Evolutionary conservation across 2,329 filamentous ascomycete genomes (phyloP).

Genomic region (Penicillium sp.): DNA sequence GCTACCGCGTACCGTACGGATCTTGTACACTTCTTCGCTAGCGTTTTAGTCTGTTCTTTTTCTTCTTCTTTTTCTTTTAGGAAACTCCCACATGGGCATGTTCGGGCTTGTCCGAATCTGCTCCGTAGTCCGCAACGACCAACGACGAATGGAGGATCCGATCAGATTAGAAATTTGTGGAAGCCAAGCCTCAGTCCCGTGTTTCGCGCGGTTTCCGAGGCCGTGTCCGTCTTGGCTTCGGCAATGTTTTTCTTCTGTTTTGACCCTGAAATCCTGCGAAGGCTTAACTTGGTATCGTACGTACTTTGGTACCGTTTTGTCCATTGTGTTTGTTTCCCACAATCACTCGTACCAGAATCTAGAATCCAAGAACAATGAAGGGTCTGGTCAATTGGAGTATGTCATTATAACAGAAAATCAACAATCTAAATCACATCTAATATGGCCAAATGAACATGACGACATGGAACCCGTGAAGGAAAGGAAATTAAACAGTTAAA

Average conservation of each 20-base stretch:
- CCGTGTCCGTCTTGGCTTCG: constrained; percentile 1
- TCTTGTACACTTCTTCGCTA: too few relatives aligned
- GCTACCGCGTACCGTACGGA: too few relatives aligned
- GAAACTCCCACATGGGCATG: too few relatives aligned
- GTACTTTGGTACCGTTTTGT: too few relatives aligned
- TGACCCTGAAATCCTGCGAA: not conserved
- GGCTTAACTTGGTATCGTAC: too few relatives aligned
- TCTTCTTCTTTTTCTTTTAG: not conserved
- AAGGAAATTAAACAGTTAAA: not conserved
- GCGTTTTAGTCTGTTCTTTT: not conserved
- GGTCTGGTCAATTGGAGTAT: not conserved
- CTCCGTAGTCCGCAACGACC: not conserved
- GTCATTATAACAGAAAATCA: constrained; percentile 1
- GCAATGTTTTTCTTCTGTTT: not conserved
- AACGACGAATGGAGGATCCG: too few relatives aligned
- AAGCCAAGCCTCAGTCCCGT: not conserved
- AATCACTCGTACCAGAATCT: too few relatives aligned
- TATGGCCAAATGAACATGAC: not conserved
- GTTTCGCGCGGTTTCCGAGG: constrained; percentile 11
- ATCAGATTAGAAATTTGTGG: not conserved
- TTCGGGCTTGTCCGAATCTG: not conserved
- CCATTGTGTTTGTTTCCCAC: too few relatives aligned
- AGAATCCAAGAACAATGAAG: too few relatives aligned
- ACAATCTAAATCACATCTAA: constrained; percentile 8
- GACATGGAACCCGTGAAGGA: not conserved